A percentile compares a stretch with the other conserved stretches of the same genome.
phyloP scores from a whole-genome alignment of 768 basidiomycete genomes.

The Boletus insuetus region DNA sequence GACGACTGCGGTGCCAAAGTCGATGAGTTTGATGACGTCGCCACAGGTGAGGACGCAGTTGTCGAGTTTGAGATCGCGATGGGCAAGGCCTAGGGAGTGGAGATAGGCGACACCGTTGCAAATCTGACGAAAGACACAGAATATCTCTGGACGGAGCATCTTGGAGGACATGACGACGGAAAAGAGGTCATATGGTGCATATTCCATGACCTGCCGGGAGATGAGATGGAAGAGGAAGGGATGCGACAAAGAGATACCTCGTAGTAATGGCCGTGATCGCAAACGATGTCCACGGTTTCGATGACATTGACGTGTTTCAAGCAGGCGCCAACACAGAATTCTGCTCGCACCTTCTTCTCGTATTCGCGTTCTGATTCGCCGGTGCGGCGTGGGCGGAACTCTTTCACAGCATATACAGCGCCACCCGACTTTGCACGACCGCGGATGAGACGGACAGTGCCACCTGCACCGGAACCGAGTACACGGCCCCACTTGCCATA shows the following conservation, averaged over 20 bases:
- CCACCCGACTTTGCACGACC: slow-evolving; percentile 78
- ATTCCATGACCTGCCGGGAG: slow-evolving; percentile 88
- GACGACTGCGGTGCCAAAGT: slow-evolving; percentile 99
- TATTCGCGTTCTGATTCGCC: slow-evolving; percentile 96
- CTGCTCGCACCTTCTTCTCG: slow-evolving; percentile 99
- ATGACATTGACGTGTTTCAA: slow-evolving; percentile 96
- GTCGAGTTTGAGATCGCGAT: slow-evolving; percentile 98
- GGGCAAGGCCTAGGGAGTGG: slow-evolving; percentile 95
- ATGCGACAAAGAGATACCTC: slow-evolving; percentile 56
- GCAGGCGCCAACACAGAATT: slow-evolving; percentile 95
- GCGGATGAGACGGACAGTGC: slow-evolving; percentile 95
- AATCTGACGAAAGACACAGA: slow-evolving; percentile 98
- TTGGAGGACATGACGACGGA: slow-evolving; percentile 99
- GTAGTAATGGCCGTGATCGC: slow-evolving; percentile 97
- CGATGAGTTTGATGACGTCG: slow-evolving; percentile 97
- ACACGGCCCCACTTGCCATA: slow-evolving; percentile 99
- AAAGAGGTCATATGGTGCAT: slow-evolving; percentile 97
- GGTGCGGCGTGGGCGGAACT: slow-evolving; percentile 85
- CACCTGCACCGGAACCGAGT: slow-evolving; percentile 95
- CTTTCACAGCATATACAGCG: slow-evolving; percentile 91
- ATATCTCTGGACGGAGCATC: slow-evolving; percentile 97
- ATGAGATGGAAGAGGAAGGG: slow-evolving; percentile 3
- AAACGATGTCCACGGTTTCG: slow-evolving; percentile 96
- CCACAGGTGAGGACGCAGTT: slow-evolving; percentile 98
- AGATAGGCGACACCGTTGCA: slow-evolving; percentile 98